Conservation (phyloP, 495 filamentous ascomycete genomes). For the Podospora pseudopauciseta region DNA sequence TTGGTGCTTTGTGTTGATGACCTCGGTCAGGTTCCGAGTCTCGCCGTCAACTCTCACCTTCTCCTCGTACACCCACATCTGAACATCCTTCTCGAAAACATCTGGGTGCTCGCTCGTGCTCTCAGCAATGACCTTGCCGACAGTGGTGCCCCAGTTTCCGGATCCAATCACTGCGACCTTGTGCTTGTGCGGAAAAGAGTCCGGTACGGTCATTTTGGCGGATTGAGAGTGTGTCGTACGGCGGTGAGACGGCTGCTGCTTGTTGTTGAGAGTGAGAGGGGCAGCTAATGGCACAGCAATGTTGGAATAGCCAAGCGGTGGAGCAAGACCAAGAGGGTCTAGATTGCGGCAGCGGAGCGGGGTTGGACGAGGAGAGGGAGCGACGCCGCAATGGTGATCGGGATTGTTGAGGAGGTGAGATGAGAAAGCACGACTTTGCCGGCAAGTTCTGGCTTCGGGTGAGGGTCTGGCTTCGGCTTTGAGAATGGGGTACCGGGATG, state of each 20-base stretch:
- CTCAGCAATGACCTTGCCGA: conserved; percentile 94
- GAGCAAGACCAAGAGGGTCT: background rate
- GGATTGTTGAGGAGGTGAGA: conserved; percentile 4
- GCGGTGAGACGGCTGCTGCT: background rate
- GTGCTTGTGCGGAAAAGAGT: conserved; percentile 61
- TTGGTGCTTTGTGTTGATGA: conserved; percentile 93
- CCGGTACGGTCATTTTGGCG: conserved; percentile 37
- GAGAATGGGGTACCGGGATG: conserved; percentile 16
- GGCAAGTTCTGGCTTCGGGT: conserved; percentile 11
- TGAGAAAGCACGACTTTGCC: conserved; percentile 8
- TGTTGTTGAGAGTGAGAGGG: background rate
- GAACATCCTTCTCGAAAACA: conserved; percentile 81
- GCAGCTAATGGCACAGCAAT: background rate
- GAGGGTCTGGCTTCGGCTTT: conserved; percentile 10
- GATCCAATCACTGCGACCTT: conserved; percentile 93
- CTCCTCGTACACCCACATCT: conserved; percentile 98
- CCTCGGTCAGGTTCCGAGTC: conserved; percentile 76
- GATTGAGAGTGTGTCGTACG: conserved; percentile 16
- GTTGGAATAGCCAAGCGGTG: background rate
- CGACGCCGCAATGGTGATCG: background rate
- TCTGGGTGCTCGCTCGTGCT: conserved; percentile 73
- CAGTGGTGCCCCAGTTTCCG: conserved; percentile 97
- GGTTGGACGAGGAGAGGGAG: conserved; percentile 2
- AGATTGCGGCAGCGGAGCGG: background rate
- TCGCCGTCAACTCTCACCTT: conserved; percentile 57